phyloP scores from a whole-genome alignment of 148 eudicot species.

The Polygonum maritimum region DNA sequence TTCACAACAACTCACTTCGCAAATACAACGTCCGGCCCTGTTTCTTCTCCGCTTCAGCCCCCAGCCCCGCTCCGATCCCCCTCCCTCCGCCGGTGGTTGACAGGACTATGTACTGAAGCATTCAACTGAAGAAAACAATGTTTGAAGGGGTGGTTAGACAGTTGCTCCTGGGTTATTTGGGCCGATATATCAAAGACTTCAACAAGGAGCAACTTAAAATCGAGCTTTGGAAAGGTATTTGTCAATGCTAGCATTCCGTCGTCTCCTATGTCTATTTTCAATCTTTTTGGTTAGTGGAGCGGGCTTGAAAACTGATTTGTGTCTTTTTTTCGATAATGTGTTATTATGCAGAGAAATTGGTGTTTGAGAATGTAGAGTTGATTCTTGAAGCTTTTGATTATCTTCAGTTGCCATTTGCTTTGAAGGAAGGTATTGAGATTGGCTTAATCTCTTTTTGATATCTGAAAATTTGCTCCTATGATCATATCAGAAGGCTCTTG shows the following conservation, averaged over 20 bases:
- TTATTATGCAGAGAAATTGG: constrained; percentile 72
- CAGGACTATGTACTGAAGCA: not conserved
- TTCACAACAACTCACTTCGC: too few species aligned
- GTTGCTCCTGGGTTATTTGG: constrained; percentile 75
- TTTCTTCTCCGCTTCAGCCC: too few species aligned
- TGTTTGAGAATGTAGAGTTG: constrained; percentile 81
- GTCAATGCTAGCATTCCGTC: not conserved
- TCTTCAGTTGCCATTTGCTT: constrained; percentile 83
- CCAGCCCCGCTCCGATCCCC: too few species aligned
- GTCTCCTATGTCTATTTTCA: not conserved
- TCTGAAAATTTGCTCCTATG: not conserved
- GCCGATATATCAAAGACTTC: constrained; percentile 74
- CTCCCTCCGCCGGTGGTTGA: too few species aligned
- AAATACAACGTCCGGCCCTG: too few species aligned
- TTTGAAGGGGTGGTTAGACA: constrained; percentile 85
- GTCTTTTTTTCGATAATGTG: not conserved
- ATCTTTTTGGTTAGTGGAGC: not conserved
- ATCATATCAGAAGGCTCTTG: not conserved
- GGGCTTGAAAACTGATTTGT: not conserved
- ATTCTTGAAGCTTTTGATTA: constrained; percentile 95
- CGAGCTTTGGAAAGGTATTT: constrained; percentile 70
- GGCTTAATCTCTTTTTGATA: not conserved
- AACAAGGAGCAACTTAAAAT: constrained; percentile 92
- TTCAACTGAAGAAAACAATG: constrained; percentile 26
- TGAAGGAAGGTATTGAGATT: constrained; percentile 47